phyloP scores from a whole-genome alignment of 1,284 basidiomycete species.

The Rhodotorula sp. region DNA sequence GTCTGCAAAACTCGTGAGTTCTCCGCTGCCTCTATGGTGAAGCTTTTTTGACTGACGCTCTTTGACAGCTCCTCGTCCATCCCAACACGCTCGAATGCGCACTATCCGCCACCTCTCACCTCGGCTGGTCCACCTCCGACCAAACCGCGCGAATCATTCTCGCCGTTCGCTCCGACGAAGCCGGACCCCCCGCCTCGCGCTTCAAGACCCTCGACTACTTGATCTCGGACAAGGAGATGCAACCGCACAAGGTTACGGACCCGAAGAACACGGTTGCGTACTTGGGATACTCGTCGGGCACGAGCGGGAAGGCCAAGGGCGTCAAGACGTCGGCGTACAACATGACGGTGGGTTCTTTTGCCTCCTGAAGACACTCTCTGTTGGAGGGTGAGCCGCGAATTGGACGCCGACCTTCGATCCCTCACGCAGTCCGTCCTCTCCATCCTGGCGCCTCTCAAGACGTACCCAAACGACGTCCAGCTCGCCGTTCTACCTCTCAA shows the following conservation, averaged over 20 bases:
- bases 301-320: slow-evolving; percentile 42
- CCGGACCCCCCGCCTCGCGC: slow-evolving; percentile 12
- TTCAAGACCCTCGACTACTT: slow-evolving; percentile 26
- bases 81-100: slow-evolving; percentile 34
- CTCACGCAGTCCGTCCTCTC: slow-evolving; percentile 15
- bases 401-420: too few species aligned
- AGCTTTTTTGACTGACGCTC: too few species aligned
- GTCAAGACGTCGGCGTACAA: slow-evolving; percentile 42
- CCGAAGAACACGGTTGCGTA: slow-evolving; percentile 39
- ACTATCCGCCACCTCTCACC: slow-evolving; percentile 32
- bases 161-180: slow-evolving; percentile 29
- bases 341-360: slow-evolving; percentile 32
- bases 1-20: slow-evolving; percentile 18
- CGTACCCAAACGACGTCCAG: slow-evolving; percentile 29
- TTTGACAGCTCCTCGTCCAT: slow-evolving; percentile 32
- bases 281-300: slow-evolving; percentile 41
- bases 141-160: slow-evolving; percentile 38
- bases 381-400: too few species aligned
- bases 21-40: too few species aligned
- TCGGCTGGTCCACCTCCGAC: slow-evolving; percentile 37
- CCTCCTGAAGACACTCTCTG: too few species aligned
- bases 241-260: slow-evolving; percentile 9
- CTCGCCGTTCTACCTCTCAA: slow-evolving; percentile 40
- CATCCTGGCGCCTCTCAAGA: slow-evolving; percentile 25
- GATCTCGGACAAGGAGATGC: slow-evolving; percentile 11